Percentiles rank a stretch among this genome's conserved stretches.
Conservation (phyloP, 1,284 basidiomycete species). For the Boletus sp. region DNA sequence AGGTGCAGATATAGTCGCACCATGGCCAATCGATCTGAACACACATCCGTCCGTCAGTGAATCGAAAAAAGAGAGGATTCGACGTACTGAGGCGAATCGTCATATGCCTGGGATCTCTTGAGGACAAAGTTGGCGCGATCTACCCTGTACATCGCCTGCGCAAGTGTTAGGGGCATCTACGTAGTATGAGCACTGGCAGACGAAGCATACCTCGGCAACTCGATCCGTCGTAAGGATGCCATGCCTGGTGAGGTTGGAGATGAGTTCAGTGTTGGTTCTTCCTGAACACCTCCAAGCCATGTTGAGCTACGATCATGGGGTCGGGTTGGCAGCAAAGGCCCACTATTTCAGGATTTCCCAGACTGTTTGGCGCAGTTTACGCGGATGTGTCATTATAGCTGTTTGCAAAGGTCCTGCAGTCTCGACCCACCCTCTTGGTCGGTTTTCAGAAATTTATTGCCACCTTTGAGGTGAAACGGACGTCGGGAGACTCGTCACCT, state of each 20-base stretch:
- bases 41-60: not conserved
- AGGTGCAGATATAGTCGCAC: conserved; percentile 86
- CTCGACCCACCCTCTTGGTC: too few species aligned
- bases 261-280: conserved; percentile 63
- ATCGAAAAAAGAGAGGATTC: not conserved
- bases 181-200: not conserved
- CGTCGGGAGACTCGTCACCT: too few species aligned
- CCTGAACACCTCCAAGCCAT: conserved; percentile 86
- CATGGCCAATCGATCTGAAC: conserved; percentile 66
- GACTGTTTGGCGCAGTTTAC: conserved; percentile 18
- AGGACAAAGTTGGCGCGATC: conserved; percentile 75
- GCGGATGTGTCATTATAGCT: not conserved
- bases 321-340: too few species aligned
- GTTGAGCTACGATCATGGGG: not conserved
- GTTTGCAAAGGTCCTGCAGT: too few species aligned
- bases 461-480: too few species aligned
- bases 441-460: too few species aligned
- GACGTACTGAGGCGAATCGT: conserved; percentile 72
- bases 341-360: not conserved
- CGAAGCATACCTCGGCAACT: conserved; percentile 41
- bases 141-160: conserved; percentile 66
- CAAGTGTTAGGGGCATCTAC: not conserved
- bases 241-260: conserved; percentile 57
- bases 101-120: conserved; percentile 55
- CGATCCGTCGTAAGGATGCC: conserved; percentile 55